Evolutionary conservation across 441 rosid species (phyloP).

Genomic region (Bocquillonia castaneifolia): DNA sequence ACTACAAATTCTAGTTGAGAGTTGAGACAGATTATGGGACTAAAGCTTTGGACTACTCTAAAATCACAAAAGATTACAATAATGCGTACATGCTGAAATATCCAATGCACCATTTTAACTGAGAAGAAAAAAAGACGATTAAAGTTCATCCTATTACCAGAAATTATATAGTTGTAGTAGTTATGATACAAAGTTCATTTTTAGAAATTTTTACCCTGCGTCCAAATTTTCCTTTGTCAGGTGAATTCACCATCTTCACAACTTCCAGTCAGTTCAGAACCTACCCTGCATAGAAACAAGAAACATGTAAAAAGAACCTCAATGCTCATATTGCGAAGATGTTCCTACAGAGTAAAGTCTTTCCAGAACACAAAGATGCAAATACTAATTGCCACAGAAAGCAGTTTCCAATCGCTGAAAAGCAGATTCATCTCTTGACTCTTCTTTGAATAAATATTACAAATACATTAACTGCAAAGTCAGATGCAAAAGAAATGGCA

Average conservation of each 20-base stretch:
- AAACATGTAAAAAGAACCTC: background rate
- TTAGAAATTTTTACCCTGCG: constrained; percentile 31
- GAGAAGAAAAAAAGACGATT: constrained; percentile 6
- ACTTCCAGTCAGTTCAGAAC: constrained; percentile 34
- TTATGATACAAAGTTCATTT: constrained; percentile 41
- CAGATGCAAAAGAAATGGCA: background rate
- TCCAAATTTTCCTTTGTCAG: constrained; percentile 22
- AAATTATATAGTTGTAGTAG: constrained; percentile 24
- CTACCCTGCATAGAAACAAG: constrained; percentile 34
- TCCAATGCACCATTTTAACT: constrained; percentile 26
- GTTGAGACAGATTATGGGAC: constrained; percentile 19
- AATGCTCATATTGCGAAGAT: no score
- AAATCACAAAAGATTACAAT: constrained; percentile 20
- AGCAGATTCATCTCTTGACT: background rate
- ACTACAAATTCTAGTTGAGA: constrained; percentile 15
- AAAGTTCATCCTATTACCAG: constrained; percentile 24
- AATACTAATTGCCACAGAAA: background rate
- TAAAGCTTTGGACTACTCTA: constrained; percentile 21
- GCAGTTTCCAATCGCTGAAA: background rate
- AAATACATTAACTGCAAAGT: no score
- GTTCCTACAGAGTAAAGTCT: background rate
- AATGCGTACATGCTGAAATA: constrained; percentile 30
- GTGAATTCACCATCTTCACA: constrained; percentile 42
- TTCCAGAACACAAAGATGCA: background rate
- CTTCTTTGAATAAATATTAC: no score